Evolutionary conservation across 441 rosid species (phyloP).

Genomic region (Bocquillonia castaneifolia): DNA sequence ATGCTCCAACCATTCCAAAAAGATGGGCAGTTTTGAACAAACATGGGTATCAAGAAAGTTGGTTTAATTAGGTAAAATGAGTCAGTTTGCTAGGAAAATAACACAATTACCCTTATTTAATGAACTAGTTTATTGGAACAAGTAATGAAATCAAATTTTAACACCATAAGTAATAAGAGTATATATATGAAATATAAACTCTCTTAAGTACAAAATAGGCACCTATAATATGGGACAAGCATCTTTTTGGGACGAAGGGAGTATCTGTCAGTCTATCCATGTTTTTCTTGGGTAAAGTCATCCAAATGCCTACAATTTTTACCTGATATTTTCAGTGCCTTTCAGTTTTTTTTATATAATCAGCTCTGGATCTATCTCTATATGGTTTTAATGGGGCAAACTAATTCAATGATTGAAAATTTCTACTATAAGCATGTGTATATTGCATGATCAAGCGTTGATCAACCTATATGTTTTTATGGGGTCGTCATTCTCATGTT

Average conservation of each 20-base stretch:
- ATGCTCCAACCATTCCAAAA: too few species aligned
- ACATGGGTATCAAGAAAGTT: too few species aligned
- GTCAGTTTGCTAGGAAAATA: too few species aligned
- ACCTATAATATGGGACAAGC: too few species aligned
- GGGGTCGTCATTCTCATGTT: neutral
- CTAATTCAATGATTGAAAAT: neutral
- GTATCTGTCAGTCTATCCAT: neutral
- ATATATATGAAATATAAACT: too few species aligned
- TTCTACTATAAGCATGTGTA: neutral
- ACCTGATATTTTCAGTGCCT: neutral
- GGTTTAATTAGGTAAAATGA: too few species aligned
- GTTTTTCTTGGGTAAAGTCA: neutral
- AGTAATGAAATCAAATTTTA: too few species aligned
- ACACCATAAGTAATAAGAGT: too few species aligned
- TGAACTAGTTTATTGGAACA: too few species aligned
- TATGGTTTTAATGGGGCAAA: neutral
- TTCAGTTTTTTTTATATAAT: neutral
- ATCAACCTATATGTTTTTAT: neutral
- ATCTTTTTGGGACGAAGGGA: neutral
- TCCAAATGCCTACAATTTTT: neutral
- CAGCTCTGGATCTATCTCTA: neutral
- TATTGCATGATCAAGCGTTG: neutral
- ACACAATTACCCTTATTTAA: too few species aligned
- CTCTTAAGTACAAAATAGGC: too few species aligned
- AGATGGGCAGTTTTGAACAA: too few species aligned